These are phyloP conservation scores for Anacardium occidentale DNA, from an alignment of 345 rosid genomes.

Conservation along the genomic window DNA sequence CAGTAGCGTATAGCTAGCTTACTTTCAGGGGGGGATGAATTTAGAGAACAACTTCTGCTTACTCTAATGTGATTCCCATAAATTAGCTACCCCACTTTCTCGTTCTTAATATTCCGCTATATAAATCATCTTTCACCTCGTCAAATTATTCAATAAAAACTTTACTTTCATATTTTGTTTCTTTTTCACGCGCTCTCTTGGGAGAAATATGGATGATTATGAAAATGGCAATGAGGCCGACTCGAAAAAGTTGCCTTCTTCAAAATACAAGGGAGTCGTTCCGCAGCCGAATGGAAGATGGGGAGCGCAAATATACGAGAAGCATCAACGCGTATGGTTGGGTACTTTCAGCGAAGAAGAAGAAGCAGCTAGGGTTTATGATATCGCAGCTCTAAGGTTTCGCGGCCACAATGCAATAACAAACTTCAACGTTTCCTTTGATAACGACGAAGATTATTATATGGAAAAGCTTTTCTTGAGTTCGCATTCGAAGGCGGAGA, in stretches of 20 bases:
- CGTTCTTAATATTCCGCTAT: background rate
- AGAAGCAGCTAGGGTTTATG: slow-evolving; percentile 56
- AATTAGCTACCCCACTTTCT: background rate
- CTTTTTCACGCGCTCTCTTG: too few species aligned
- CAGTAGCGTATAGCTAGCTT: background rate
- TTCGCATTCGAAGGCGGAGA: slow-evolving; percentile 54
- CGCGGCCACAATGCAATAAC: slow-evolving; percentile 56
- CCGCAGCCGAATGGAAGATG: slow-evolving; percentile 59
- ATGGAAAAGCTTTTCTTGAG: slow-evolving; percentile 40
- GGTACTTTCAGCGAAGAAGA: slow-evolving; percentile 58
- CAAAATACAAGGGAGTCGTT: slow-evolving; percentile 52
- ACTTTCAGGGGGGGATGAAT: slow-evolving; percentile 23
- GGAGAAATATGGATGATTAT: background rate
- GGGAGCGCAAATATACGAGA: slow-evolving; percentile 65
- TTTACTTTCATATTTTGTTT: too few species aligned
- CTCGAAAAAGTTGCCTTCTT: slow-evolving; percentile 34
- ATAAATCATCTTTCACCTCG: background rate
- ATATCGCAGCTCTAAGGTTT: slow-evolving; percentile 49
- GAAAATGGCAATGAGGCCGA: slow-evolving; percentile 22
- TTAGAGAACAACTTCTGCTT: background rate
- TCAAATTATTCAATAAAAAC: too few species aligned
- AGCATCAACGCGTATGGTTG: slow-evolving; percentile 60
- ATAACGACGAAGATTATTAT: slow-evolving; percentile 18
- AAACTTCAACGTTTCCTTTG: slow-evolving; percentile 37
- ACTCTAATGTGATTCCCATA: slow-evolving; percentile 8